phyloP scores from a whole-genome alignment of 768 basidiomycete genomes.

The Russula ochroleuca region DNA sequence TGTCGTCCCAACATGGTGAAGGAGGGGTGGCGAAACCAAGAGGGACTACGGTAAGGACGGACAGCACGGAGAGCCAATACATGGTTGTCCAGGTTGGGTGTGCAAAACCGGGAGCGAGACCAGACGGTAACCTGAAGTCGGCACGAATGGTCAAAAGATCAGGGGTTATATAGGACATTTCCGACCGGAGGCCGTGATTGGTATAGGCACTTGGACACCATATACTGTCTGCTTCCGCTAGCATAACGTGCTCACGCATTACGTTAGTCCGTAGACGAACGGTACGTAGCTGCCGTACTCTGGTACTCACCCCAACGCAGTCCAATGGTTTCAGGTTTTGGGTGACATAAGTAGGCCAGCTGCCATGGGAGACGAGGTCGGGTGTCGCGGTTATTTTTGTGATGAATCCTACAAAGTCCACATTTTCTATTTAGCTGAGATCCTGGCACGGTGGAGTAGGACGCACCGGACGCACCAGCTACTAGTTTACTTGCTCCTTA shows the following conservation, averaged over 20 bases:
- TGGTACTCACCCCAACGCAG: background rate
- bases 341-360: background rate
- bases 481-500: too few species aligned
- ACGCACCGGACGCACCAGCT: too few species aligned
- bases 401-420: background rate
- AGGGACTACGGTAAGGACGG: conserved; percentile 2
- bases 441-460: too few species aligned
- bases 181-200: background rate
- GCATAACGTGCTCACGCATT: background rate
- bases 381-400: too few species aligned
- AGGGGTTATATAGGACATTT: background rate
- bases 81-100: background rate
- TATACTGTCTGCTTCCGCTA: background rate
- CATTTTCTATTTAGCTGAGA: too few species aligned
- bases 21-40: conserved; percentile 9
- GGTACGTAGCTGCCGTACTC: background rate
- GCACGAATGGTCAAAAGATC: background rate
- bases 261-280: background rate
- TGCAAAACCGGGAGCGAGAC: background rate
- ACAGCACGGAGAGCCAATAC: conserved; percentile 10
- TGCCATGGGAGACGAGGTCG: background rate
- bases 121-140: background rate
- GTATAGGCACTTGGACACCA: background rate
- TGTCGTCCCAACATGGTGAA: conserved; percentile 18
- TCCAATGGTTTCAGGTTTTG: background rate